phyloP scores from a whole-genome alignment of 192 early-diverging fungal species.

The Coemansia sp. region DNA sequence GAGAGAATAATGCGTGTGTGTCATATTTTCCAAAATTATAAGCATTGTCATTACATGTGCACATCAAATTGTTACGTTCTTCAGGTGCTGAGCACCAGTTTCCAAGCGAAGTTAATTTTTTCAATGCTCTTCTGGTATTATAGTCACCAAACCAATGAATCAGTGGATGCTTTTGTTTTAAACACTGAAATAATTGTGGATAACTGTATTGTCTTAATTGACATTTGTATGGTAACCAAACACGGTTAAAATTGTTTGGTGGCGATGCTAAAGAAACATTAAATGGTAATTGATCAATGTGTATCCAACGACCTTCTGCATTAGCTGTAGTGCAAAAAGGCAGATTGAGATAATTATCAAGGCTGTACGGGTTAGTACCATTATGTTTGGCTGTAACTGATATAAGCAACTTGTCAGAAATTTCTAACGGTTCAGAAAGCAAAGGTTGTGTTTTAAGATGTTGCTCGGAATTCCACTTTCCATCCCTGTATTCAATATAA shows the following conservation, averaged over 20 bases:
- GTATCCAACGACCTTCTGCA: slow-evolving; percentile 49
- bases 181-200: slow-evolving; percentile 35
- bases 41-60: slow-evolving; percentile 50
- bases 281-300: slow-evolving; percentile 13
- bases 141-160: slow-evolving; percentile 55
- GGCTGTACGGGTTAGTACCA: neutral
- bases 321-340: slow-evolving; percentile 38
- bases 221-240: slow-evolving; percentile 56
- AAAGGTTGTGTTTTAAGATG: slow-evolving; percentile 30
- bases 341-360: slow-evolving; percentile 30
- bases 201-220: slow-evolving; percentile 29
- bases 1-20: slow-evolving; percentile 4
- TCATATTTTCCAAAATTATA: slow-evolving; percentile 33
- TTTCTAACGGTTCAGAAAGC: slow-evolving; percentile 13
- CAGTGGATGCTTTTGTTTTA: slow-evolving; percentile 28
- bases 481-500: slow-evolving; percentile 44
- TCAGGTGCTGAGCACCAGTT: slow-evolving; percentile 35
- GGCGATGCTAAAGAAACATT: neutral
- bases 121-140: slow-evolving; percentile 48
- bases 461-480: slow-evolving; percentile 47
- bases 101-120: slow-evolving; percentile 43
- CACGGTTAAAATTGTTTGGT: slow-evolving; percentile 19
- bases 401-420: neutral
- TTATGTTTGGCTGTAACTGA: neutral
- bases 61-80: slow-evolving; percentile 11